Evolutionary conservation across 2,329 filamentous ascomycete genomes (phyloP), one percentile per base, ranked within the genome.

Genomic region (Colletotrichum higginsianum): DNA sequence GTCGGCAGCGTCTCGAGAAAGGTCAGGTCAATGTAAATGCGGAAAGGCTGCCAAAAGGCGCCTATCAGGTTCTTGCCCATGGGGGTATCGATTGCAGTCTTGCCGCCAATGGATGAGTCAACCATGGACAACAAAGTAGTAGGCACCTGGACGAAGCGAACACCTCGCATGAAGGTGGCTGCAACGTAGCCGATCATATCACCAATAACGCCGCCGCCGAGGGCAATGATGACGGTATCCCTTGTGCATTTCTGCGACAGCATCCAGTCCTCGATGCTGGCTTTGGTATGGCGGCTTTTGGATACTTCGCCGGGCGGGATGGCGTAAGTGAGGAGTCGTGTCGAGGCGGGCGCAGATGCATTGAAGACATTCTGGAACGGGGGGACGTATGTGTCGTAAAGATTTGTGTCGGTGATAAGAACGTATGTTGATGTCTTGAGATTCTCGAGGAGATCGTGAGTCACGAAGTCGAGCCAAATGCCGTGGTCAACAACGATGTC

Each of bases 111-210:
- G 47, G 95, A 98, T 56, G 96, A 98, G 83, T 99, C 96, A 52
- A 99, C 96, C 96, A 99, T 99, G 74, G 96, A 91, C 64, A 99
- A 87, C 68, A 99, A 86, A 0, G 95, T 98, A 12, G 96, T 99
- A 1, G 96, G 96, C 57, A 99, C 95, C 83, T 99, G 96, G 52
- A 98, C 95, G 80, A 98, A 98, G 76, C 94, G 94, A 74, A 99
- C 92, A 67, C 96, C 96, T 76, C 96, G 92, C 96, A 99, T 99
- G 84, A 98, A 99, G 47, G 96, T 99, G 49, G 96, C 95, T 26
- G 96, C 96, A 62, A 98, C 95, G 80, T 97, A 99, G 63, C 96
- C 96, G 74, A 98, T 95, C 93, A 99, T 93, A 82, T 99, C 96
- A 42, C 96, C 96, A 82, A 99, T 98, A 73, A 99, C 96, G 69